These are phyloP conservation scores for Fraxinus platypoda DNA, from an alignment of 305 asterid genomes.

Conservation along the genomic window DNA sequence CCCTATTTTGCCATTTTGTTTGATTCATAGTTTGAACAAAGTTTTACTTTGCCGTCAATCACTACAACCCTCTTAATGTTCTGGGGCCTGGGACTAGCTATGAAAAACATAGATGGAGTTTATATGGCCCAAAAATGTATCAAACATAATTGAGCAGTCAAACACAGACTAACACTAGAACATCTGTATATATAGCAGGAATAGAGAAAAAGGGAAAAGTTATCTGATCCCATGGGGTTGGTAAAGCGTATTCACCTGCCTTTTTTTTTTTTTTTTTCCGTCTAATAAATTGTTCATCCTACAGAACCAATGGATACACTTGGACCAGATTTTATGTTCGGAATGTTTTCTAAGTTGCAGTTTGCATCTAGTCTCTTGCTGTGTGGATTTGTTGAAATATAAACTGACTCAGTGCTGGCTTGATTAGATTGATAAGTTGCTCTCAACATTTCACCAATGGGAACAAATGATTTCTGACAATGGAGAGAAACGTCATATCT, in stretches of 20 bases:
- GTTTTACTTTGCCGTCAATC: not conserved
- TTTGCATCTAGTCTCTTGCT: slow-evolving; percentile 1
- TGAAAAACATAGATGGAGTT: not conserved
- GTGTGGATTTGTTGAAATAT: slow-evolving; percentile 13
- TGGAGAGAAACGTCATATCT: slow-evolving; percentile 56
- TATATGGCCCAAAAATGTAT: not conserved
- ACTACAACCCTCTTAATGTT: not conserved
- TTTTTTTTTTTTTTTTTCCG: slow-evolving; percentile 1
- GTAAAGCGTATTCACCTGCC: slow-evolving; percentile 6
- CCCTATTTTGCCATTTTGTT: not conserved
- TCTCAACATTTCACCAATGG: slow-evolving; percentile 73
- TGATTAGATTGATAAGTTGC: slow-evolving; percentile 78
- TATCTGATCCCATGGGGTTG: not conserved
- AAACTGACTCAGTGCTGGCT: slow-evolving; percentile 23
- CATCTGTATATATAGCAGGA: not conserved
- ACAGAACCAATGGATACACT: not conserved
- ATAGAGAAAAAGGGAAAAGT: not conserved
- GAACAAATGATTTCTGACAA: slow-evolving; percentile 60
- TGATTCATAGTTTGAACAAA: not conserved
- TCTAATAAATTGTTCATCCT: not conserved
- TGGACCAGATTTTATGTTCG: not conserved
- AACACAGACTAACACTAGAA: not conserved
- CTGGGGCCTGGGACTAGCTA: not conserved
- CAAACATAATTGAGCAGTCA: not conserved
- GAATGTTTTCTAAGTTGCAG: not conserved